Base-by-base conservation (phyloP, 129 eudicot genomes). In the Silybum marianum region DNA sequence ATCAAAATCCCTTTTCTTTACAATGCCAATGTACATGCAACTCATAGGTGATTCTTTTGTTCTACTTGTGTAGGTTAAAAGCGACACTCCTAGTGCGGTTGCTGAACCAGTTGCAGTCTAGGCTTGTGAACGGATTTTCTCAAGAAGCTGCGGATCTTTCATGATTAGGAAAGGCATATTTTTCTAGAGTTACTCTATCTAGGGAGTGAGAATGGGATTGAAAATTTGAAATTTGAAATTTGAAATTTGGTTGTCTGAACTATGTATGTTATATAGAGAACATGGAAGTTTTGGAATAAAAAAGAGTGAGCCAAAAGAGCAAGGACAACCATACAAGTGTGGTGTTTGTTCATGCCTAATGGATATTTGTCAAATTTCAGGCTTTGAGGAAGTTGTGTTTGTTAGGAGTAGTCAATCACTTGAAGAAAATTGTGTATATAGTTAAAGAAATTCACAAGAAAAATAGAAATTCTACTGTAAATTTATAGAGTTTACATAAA, bases 51-150 rank as follows among this genome's bases (percentile, higher is more conserved):
- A 34, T 38, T 2, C 32, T 11, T 39, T 23, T 74, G 51, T 40
- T 24, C 78, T 71, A 21, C 69, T 80, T 39, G 42, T 76, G 84
- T 87, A 93, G 97, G 94, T 92, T 92, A 88, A 87, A 79, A 81
- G 62, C 69, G 74, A 77, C 68, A 65, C 81, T 85, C 74, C 97
- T 84, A 89, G 77, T 77, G 79, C 92, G 60, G 86, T 81, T 83
- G 90, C 86, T 89, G 90, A 86, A 65, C 90, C 92, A 66, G 89
- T 93, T 75, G 84, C 91, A 26, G 95, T 85, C 73, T 92, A 90
- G 83, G 69, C 67, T 79, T 69, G 22, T 36, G 12, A 30, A 23
- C 66, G 3, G 65, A 63, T 40, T 21, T 73, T 67, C 46, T 69
- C 77, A 76, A 51, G 81, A 76, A 51, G 63, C 30, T 0, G 81